These are phyloP conservation scores for Pichia paraexigua DNA, from an alignment of 805 yeast species.

Conservation along the genomic window DNA sequence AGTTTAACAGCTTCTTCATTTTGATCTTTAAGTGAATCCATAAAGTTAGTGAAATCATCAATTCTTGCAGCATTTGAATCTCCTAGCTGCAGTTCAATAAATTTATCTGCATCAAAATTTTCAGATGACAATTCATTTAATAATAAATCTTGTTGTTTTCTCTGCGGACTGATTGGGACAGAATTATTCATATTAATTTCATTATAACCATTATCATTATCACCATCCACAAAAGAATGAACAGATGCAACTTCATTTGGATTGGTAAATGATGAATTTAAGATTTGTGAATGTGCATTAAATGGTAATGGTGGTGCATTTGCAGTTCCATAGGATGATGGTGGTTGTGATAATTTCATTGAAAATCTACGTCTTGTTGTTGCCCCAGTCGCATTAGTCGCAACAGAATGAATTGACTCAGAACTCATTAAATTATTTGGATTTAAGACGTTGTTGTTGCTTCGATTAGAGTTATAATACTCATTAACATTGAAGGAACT, in stretches of 20 bases:
- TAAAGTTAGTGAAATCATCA: constrained; percentile 46
- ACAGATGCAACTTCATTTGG: background rate
- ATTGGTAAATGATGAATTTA: background rate
- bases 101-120: constrained; percentile 39
- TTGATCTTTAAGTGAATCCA: constrained; percentile 12
- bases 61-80: constrained; percentile 67
- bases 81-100: constrained; percentile 42
- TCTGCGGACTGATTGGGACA: background rate
- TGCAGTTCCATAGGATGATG: background rate
- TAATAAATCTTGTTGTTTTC: constrained; percentile 13
- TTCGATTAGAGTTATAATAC: background rate
- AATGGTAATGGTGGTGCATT: constrained; percentile 26
- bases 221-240: background rate
- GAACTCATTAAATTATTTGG: background rate
- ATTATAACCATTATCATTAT: constrained; percentile 7
- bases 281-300: constrained; percentile 11
- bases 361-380: constrained; percentile 38
- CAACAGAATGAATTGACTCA: constrained; percentile 6
- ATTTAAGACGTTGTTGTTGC: background rate
- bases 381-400: constrained; percentile 4
- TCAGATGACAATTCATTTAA: constrained; percentile 33
- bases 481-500: constrained; percentile 5
- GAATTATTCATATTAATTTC: background rate
- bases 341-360: constrained; percentile 26
- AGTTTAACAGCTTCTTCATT: constrained; percentile 51